These are phyloP conservation scores for Rhizopogon vinicolor DNA, from an alignment of 768 basidiomycete genomes.

Conservation along the genomic window DNA sequence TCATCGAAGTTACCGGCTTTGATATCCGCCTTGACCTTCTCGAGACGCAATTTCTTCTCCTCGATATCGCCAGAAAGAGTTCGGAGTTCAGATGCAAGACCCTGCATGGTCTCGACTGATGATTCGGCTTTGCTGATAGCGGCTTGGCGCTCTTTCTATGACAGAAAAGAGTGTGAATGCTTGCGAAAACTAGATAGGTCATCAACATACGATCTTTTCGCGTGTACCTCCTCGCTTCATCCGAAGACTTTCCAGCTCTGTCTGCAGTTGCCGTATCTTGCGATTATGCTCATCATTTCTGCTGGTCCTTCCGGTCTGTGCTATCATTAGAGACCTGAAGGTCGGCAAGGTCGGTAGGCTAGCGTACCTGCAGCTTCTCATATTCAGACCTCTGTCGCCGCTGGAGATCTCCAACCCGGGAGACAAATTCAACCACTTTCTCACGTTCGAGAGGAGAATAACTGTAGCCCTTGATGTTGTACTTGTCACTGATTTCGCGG, in stretches of 20 bases:
- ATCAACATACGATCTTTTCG: constrained; percentile 50
- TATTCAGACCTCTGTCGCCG: constrained; percentile 58
- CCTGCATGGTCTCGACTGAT: constrained; percentile 52
- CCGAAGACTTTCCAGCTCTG: constrained; percentile 49
- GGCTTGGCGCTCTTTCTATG: constrained; percentile 45
- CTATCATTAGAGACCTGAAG: neutral
- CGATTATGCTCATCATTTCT: constrained; percentile 65
- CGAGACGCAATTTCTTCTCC: constrained; percentile 58
- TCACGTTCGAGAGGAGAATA: constrained; percentile 65
- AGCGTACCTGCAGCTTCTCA: constrained; percentile 61
- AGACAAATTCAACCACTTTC: constrained; percentile 69
- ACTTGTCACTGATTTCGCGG: constrained; percentile 59
- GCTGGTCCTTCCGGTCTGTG: constrained; percentile 42
- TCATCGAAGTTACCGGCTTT: constrained; percentile 61
- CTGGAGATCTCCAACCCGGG: constrained; percentile 59
- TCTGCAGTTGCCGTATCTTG: constrained; percentile 52
- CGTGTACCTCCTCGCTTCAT: constrained; percentile 47
- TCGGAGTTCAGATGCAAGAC: constrained; percentile 48
- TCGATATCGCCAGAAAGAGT: constrained; percentile 59
- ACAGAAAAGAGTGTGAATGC: neutral
- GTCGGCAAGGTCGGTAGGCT: neutral
- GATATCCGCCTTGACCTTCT: constrained; percentile 57
- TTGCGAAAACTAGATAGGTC: neutral
- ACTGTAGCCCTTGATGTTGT: constrained; percentile 72
- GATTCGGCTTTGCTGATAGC: constrained; percentile 50